Base-by-base conservation (phyloP, 805 yeast genomes). In the Saccharomycopsis javanensis region DNA sequence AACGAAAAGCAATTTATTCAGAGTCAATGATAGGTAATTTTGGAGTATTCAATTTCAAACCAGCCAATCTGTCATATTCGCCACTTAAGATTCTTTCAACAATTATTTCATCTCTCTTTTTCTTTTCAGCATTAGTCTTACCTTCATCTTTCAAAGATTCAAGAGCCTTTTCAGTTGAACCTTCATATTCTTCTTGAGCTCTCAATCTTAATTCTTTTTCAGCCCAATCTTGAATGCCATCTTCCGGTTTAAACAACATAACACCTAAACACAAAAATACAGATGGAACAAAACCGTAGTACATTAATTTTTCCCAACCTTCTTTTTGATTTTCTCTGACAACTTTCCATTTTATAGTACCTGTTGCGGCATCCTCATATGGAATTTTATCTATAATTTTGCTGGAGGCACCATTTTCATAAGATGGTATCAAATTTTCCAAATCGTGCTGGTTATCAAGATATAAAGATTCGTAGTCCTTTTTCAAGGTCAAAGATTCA, bases 321-420 rank as follows among this genome's bases (percentile, higher is more conserved):
- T 88, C 95, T 67, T 82, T 82, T 65, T 79, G 82, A 55, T 83
- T 80, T 67, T 82, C 89, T 61, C 94, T 78, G 51, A 88, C 82
- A 57, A 87, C 72, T 64, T 81, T 79, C 95, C 94, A 88, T 65
- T 82, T 81, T 65, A 87, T 79, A 65, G 82, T 85, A 37, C 96
- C 96, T 16, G 88, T 83, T 42, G 81, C 74, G 48, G 85, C 82
- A 70, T 86, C 94, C 71, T 83, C 86, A 68, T 80, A 86, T 50
- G 96, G 96, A 59, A 88, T 80, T 72, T 88, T 88, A 69, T 88
- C 96, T 62, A 88, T 77, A 64, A 88, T 84, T 53, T 85, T 83
- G 38, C 84, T 79, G 25, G 77, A 71, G 20, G 79, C 77, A 54
- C 73, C 72, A 61, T 72, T 67, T 70, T 70, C 62, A 68, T 76